Evolutionary conservation across 1,284 basidiomycete species (phyloP), one percentile per base, ranked within the genome.

Genomic region (Porogramme epimiltina): DNA sequence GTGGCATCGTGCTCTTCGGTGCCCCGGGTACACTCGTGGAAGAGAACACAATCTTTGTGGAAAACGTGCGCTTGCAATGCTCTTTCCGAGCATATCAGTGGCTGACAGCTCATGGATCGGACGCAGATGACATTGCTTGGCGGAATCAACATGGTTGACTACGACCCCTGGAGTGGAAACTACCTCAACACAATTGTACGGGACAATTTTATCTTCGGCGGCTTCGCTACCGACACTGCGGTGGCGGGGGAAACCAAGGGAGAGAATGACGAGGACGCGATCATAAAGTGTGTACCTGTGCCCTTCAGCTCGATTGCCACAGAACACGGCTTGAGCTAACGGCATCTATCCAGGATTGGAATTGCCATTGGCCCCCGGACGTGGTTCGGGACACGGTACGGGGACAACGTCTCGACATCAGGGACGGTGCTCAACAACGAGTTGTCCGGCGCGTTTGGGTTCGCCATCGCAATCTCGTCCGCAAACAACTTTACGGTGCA

Each of bases 1-100:
- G 89, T 10, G 89, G 85, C 2, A 89, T 93, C 48, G 92, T 93
- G 2, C 61, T 94, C 2, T 94, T 94, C 62, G 91, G 91, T n/a
- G 73, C 89, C 1, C 89, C 89, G 2, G 89, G 86, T 2, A 84
- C 84, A 1, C 73, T 80, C 40, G 81, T 94, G n/a, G 79, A 86
- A 55, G 84, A 84, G 61, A 88, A 88, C 64, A 90, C 86, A 0
- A 86, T 93, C 56, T 85, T 79, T 76, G 79, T 87, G 5, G 73
- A 82, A 39, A 87, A 80, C 47, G 87, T 87, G 59, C 28, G 10
- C 37, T n/a, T n/a, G n/a, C n/a, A n/a, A n/a, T n/a, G n/a, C n/a
- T n/a, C n/a, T n/a, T n/a, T n/a, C n/a, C 13, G 4, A 13, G 15
- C 19, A 45, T 3, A 39, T 18, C 18, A 3, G 11, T 13, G 20